Evolutionary conservation across 2,329 filamentous ascomycete genomes (phyloP).

Genomic region (Penicillium italicum): DNA sequence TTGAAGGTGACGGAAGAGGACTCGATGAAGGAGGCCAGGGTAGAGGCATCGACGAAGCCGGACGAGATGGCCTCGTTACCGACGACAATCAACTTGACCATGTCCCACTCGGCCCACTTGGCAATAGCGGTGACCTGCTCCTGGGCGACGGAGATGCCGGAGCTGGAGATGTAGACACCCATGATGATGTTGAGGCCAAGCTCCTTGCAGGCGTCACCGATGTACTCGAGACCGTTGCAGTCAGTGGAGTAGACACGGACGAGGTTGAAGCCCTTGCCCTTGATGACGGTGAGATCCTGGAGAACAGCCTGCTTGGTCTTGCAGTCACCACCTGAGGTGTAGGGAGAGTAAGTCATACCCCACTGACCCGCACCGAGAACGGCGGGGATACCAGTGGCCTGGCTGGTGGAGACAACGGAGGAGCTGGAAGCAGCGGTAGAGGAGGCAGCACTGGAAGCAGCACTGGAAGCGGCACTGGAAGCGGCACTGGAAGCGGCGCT

Average conservation of each 20-base stretch:
- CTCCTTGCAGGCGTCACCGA: slow-evolving; percentile 65
- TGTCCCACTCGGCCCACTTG: slow-evolving; percentile 68
- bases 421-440: slow-evolving; percentile 14
- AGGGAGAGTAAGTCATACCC: slow-evolving; percentile 79
- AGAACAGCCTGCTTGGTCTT: slow-evolving; percentile 59
- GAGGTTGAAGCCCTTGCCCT: slow-evolving; percentile 62
- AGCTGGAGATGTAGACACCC: slow-evolving; percentile 76
- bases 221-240: slow-evolving; percentile 74
- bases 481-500: neutral
- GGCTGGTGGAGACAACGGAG: slow-evolving; percentile 12
- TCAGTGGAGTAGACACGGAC: slow-evolving; percentile 89
- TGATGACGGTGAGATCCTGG: slow-evolving; percentile 60
- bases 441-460: slow-evolving; percentile 5
- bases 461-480: slow-evolving; percentile 3
- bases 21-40: slow-evolving; percentile 68
- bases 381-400: slow-evolving; percentile 8
- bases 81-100: slow-evolving; percentile 76
- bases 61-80: slow-evolving; percentile 90
- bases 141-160: slow-evolving; percentile 59
- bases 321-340: slow-evolving; percentile 58
- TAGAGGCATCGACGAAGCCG: slow-evolving; percentile 59
- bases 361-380: slow-evolving; percentile 51
- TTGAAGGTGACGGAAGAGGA: slow-evolving; percentile 62
- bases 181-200: slow-evolving; percentile 75
- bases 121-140: slow-evolving; percentile 71